Evolutionary conservation across 2,329 filamentous ascomycete genomes (phyloP), one percentile per base, ranked within the genome.

Genomic region (Fusarium zealandicum): DNA sequence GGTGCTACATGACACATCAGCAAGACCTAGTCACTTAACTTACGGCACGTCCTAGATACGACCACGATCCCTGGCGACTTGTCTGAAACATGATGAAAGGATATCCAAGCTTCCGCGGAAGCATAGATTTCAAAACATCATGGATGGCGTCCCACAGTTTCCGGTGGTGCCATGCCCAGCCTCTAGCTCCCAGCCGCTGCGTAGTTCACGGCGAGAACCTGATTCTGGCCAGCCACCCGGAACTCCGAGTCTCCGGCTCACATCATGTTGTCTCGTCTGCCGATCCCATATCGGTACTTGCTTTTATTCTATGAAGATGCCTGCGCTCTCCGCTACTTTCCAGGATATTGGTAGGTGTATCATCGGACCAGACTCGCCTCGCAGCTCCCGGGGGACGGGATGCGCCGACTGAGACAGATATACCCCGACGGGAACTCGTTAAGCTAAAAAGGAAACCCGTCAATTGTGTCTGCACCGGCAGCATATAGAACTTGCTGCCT

Each of bases 351-450:
- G 20, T 22, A 22, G 20, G 20, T 22, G 7, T 22, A 22, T 22
- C 20, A 5, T 22, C 5, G 7, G 20, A 22, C n/a, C n/a, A n/a
- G n/a, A n/a, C n/a, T n/a, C n/a, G n/a, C n/a, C n/a, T n/a, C n/a
- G 20, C 20, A 22, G 41, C 36, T 35, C 47, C 27, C 17, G 25
- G 46, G 42, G 13, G 37, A 41, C 14, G 45, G 18, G n/a, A 37
- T 28, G 28, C 25, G 40, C 22, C 28, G 18, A 40, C 48, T 59
- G 58, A 61, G 54, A 61, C 58, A 61, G 41, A 39, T 35, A 40
- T 47, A 31, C 44, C 44, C 44, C 55, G 44, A 37, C 46, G 31
- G 17, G 31, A 14, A 33, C 35, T 44, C 27, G 47, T 20, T 16
- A 28, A 37, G 38, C 20, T n/a, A 43, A 51, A 40, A 36, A 27